A percentile compares a stretch with the other conserved stretches of the same genome.
These are phyloP conservation scores for Teunomyces stri DNA, from an alignment of 805 yeast genomes.

Conservation along the genomic window DNA sequence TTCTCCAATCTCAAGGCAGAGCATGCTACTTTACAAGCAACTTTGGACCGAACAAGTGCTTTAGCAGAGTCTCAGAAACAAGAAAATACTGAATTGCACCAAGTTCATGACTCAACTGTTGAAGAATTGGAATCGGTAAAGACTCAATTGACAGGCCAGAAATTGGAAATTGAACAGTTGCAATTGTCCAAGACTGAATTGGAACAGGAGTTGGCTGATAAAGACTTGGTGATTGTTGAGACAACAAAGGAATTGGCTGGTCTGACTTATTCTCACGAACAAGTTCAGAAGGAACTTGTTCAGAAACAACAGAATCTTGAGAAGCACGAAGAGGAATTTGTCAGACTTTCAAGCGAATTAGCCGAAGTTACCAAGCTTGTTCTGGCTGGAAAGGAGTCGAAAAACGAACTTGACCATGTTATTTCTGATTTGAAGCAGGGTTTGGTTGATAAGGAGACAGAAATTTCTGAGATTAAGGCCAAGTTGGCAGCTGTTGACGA, in stretches of 20 bases:
- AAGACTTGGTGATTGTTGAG: constrained; percentile 10
- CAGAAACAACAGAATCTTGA: background rate
- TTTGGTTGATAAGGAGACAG: constrained; percentile 4
- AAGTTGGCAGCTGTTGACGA: background rate
- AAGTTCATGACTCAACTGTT: background rate
- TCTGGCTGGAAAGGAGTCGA: background rate
- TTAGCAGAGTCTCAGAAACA: constrained; percentile 4
- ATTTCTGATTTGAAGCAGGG: constrained; percentile 7
- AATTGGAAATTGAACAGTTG: constrained; percentile 6
- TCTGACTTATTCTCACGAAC: background rate
- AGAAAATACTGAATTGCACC: constrained; percentile 9
- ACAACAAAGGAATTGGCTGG: constrained; percentile 6
- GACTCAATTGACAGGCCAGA: constrained; percentile 5
- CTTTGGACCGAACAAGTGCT: constrained; percentile 4
- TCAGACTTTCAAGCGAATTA: background rate
- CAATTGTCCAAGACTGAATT: constrained; percentile 2
- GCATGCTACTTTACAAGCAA: constrained; percentile 6
- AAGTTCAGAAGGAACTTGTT: background rate
- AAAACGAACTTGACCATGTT: background rate
- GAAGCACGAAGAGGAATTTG: background rate
- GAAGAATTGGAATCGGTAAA: constrained; percentile 9
- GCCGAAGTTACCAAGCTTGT: background rate
- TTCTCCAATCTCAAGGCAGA: constrained; percentile 9
- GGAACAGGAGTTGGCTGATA: constrained; percentile 8
- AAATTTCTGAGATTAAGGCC: constrained; percentile 1